Conservation (phyloP, 1,139 yeast genomes). For the Candida buenavistaensis region DNA sequence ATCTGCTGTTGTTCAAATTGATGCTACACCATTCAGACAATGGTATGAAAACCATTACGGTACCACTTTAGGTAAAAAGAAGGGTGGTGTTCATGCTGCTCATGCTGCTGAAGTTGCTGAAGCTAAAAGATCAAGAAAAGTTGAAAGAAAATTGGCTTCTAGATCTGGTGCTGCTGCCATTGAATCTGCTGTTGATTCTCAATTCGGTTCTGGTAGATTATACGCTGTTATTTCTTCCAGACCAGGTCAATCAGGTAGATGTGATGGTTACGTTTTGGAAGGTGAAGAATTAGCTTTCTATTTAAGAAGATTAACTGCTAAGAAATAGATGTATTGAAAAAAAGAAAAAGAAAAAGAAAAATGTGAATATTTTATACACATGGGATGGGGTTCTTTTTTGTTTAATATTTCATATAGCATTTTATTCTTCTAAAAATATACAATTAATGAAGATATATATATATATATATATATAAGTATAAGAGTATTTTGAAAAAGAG, state of each 20-base stretch:
- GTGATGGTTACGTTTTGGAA: constrained; percentile 99
- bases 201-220: constrained; percentile 98
- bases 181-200: constrained; percentile 89
- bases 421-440: constrained; percentile 6
- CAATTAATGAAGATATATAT: too few relatives aligned
- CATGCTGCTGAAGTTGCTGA: constrained; percentile 49
- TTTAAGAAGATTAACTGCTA: constrained; percentile 99
- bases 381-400: background rate
- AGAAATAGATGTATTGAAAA: constrained; percentile 65
- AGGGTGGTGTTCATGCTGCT: constrained; percentile 25
- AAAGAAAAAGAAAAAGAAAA: constrained; percentile 1
- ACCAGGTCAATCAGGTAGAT: constrained; percentile 99
- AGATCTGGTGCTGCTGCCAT: constrained; percentile 84
- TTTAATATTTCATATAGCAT: constrained; percentile 3
- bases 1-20: constrained; percentile 98
- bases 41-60: constrained; percentile 99
- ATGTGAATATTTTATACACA: background rate
- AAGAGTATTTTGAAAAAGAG: too few relatives aligned
- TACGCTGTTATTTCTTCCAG: constrained; percentile 98
- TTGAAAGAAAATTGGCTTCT: constrained; percentile 88
- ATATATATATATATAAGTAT: too few relatives aligned
- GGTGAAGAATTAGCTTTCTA: constrained; percentile 99
- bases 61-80: constrained; percentile 85
- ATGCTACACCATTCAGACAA: constrained; percentile 99
- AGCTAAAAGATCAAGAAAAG: constrained; percentile 72